phyloP scores from a whole-genome alignment of 257 asterid species.

The Nicotiana noctiflora region DNA sequence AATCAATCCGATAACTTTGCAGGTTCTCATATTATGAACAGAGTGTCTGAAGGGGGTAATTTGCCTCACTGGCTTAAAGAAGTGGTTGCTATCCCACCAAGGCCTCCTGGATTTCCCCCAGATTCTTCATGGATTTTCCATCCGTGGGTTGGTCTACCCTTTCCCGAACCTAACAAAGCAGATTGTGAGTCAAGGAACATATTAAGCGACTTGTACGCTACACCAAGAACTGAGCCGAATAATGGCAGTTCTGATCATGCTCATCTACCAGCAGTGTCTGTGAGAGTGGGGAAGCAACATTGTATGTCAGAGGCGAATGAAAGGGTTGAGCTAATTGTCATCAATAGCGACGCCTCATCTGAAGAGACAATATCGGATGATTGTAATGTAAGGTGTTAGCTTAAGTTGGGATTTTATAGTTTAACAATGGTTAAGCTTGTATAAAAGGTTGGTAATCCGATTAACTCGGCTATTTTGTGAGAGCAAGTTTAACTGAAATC shows the following conservation, averaged over 20 bases:
- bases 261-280: background rate
- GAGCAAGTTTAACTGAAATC: background rate
- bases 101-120: conserved; percentile 11
- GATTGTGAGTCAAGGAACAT: conserved; percentile 14
- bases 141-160: conserved; percentile 17
- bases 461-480: background rate
- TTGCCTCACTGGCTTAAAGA: conserved; percentile 68
- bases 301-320: conserved; percentile 9
- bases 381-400: conserved; percentile 24
- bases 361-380: conserved; percentile 79
- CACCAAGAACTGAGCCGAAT: conserved; percentile 6
- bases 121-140: background rate
- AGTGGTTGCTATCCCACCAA: conserved; percentile 32
- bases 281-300: conserved; percentile 6
- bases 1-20: conserved; percentile 6
- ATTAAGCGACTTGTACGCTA: conserved; percentile 2
- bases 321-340: conserved; percentile 37
- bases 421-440: background rate
- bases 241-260: conserved; percentile 7
- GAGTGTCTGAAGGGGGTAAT: conserved; percentile 5
- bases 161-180: conserved; percentile 8
- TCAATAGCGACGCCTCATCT: conserved; percentile 63
- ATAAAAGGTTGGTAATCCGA: background rate
- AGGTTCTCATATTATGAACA: conserved; percentile 9
- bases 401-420: conserved; percentile 2